phyloP scores from a whole-genome alignment of 2,329 filamentous ascomycete genomes.

The Taxawa tesnikishii region DNA sequence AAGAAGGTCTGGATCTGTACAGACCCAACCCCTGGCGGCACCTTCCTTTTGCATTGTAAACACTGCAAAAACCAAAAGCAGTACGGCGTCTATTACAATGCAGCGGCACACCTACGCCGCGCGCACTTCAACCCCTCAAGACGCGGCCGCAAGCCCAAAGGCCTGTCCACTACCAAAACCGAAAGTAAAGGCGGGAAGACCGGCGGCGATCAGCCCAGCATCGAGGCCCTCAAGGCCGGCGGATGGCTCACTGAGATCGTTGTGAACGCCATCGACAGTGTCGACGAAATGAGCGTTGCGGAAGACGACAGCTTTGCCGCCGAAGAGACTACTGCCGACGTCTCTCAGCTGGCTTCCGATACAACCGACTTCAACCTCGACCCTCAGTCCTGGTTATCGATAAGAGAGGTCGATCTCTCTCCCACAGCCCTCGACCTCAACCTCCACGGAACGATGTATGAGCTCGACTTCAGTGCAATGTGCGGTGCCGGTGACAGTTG shows the following conservation, averaged over 20 bases:
- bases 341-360: background rate
- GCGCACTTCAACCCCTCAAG: conserved; percentile 42
- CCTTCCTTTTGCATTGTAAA: conserved; percentile 55
- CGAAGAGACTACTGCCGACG: background rate
- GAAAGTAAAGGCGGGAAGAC: too few species aligned
- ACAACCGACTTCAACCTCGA: too few species aligned
- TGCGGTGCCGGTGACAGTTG: background rate
- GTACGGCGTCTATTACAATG: conserved; percentile 91
- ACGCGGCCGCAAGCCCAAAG: background rate
- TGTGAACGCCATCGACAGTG: background rate
- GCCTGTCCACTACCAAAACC: too few species aligned
- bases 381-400: background rate
- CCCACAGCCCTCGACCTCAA: background rate
- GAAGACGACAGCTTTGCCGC: too few species aligned
- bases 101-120: conserved; percentile 76
- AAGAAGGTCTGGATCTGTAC: conserved; percentile 53
- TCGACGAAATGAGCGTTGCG: background rate
- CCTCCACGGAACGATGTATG: too few species aligned
- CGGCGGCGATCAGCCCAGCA: background rate
- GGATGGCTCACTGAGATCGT: background rate
- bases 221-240: background rate
- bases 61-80: conserved; percentile 63
- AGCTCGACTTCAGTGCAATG: background rate
- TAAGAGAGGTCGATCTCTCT: background rate
- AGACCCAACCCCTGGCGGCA: conserved; percentile 44